Base-by-base conservation (phyloP, 2,329 filamentous ascomycete genomes). In the Zalaria sp. region DNA sequence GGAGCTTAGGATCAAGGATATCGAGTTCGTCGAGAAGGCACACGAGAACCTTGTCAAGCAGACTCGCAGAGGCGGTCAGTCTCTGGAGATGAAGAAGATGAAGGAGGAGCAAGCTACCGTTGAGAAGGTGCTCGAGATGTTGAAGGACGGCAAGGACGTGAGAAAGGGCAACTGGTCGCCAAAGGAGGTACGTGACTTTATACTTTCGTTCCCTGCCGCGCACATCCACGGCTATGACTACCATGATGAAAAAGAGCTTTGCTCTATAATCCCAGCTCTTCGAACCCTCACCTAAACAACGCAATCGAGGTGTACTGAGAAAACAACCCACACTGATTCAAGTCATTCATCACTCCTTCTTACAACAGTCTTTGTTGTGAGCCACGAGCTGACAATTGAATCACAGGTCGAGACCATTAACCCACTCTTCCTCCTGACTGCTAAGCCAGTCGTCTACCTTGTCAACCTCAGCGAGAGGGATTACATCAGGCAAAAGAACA, bases 191-290 rank as follows among this genome's bases (percentile, higher is more conserved):
- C 66, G 81, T 64, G 43, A 46, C 51, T 46, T 44, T 38, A 28
- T 43, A 44, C 47, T 49, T 55, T 51, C 48, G 49, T 38, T 45
- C 35, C 42, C 52, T 49, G 47, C 38, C 29, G 42, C 49, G 25
- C 37, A 29, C 52, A 54, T 49, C 48, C 18, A 18, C 18, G n/a
- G 29, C 7, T 32, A 7, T 32, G 7, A 53, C 55, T 77, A 69
- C 62, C 56, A 81, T 94, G 91, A 96, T 96, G 91, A 96, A 80
- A 82, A 93, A 94, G 82, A 91, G 87, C 85, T 79, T 75, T 71
- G 71, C 75, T 84, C 83, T 83, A 87, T 74, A 88, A 93, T 85
- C 91, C 91, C 91, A 98, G 91, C 91, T 98, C 91, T 83, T 94
- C 81, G 89, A 96, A 81, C 77, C 77, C 82, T 83, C 79, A 74